Evolutionary conservation across 768 basidiomycete species (phyloP), one percentile per base, ranked within the genome.

Genomic region (Leccinum rimulosum): DNA sequence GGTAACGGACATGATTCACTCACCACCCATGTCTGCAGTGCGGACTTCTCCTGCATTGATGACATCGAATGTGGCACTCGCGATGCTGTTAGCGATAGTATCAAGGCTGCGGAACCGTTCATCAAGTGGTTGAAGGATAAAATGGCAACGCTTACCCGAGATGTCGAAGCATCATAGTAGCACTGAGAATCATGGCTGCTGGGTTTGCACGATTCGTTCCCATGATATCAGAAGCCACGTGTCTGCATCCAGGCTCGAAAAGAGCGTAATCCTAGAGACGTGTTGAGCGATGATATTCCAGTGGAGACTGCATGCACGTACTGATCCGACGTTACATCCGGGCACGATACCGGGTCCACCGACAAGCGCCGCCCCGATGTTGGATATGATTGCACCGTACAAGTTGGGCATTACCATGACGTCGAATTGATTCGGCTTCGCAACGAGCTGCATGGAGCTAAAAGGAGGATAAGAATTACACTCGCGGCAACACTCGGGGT

Each of bases 371-470:
- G 97, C 95, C 68, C 97, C 96, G 62, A 99, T 98, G 81, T 99
- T 98, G 64, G 93, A 95, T 60, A 95, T 89, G 68, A 98, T 98
- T 65, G 93, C 95, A 59, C 96, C 96, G 76, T 98, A 98, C 74
- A 91, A 73, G 76, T 96, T 95, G 57, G 93, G 95, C 93, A 96
- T 97, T 70, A 98, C 97, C 95, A 99, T 97, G 61, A 98, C 96
- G 70, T 99, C 97, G 70, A 99, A 99, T 74, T 99, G 97, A 64
- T 82, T 81, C 31, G 97, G 97, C 67, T 88, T 91, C 33, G 95
- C 92, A 61, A 99, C 97, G 64, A 99, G 88, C 77, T 99, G 97
- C 97, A 99, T 99, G 50, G 96, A 94, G 53, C 91, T 93, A 66
- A n/a, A 61, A 56, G 6, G 11, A 59, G 52, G 27, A 40, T 61